A percentile compares a stretch with the other conserved stretches of the same genome.
phyloP scores from a whole-genome alignment of 208 protist species.

The Trypanosoma rangeli region DNA sequence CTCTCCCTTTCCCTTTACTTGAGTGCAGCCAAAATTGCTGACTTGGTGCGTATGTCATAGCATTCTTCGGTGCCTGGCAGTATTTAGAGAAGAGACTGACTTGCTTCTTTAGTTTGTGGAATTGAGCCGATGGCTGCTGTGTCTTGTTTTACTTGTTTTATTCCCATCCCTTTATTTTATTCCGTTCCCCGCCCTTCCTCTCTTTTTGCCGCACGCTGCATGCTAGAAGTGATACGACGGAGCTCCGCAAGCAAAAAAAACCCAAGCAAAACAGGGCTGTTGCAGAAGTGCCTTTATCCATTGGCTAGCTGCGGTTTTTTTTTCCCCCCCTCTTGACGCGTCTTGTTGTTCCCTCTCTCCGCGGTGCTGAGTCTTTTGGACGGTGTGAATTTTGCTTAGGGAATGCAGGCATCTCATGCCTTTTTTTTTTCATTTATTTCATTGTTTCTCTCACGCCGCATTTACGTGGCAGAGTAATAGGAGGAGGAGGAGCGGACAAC shows the following conservation, averaged over 20 bases:
- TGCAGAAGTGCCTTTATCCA: too few relatives aligned
- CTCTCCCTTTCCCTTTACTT: background rate
- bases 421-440: background rate
- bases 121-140: background rate
- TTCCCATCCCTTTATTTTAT: background rate
- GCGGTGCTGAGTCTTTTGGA: background rate
- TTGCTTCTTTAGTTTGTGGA: conserved; percentile 1
- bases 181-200: background rate
- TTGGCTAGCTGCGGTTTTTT: background rate
- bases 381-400: background rate
- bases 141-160: conserved; percentile 3
- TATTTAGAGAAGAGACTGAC: background rate
- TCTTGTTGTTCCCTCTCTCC: background rate
- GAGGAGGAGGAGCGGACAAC: background rate
- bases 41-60: background rate
- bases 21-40: background rate
- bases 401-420: background rate
- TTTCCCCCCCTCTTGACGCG: conserved; percentile 4
- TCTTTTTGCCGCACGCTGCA: background rate
- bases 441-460: background rate
- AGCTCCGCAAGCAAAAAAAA: background rate
- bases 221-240: background rate
- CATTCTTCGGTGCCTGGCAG: background rate
- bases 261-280: too few relatives aligned
- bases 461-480: background rate